These are phyloP conservation scores for Cicer judaicum DNA, from an alignment of 306 rosid genomes.

Conservation along the genomic window DNA sequence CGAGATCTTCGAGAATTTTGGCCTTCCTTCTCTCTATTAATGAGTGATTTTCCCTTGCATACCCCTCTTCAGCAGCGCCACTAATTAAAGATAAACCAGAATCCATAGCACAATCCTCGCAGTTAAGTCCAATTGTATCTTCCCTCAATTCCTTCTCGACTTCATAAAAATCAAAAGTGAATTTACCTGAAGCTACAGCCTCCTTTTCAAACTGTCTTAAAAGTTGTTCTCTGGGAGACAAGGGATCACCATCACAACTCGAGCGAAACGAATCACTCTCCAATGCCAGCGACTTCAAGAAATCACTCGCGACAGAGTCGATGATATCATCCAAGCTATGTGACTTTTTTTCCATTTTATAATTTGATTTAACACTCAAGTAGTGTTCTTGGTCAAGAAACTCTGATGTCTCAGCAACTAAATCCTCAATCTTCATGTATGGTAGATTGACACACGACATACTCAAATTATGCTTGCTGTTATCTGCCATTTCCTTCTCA, in stretches of 20 bases:
- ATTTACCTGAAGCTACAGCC: conserved; percentile 54
- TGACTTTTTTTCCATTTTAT: conserved; percentile 52
- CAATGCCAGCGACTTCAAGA: conserved; percentile 60
- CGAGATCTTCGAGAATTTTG: conserved; percentile 71
- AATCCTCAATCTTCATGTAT: conserved; percentile 44
- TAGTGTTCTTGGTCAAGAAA: conserved; percentile 41
- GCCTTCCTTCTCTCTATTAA: conserved; percentile 64
- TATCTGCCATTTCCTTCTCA: conserved; percentile 38
- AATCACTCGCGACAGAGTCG: conserved; percentile 73
- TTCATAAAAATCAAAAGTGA: conserved; percentile 49
- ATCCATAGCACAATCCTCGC: conserved; percentile 41
- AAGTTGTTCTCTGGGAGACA: conserved; percentile 80
- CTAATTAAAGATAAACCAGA: conserved; percentile 62
- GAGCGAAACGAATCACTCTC: conserved; percentile 53
- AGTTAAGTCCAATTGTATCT: conserved; percentile 29
- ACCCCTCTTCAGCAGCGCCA: conserved; percentile 67
- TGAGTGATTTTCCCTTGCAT: conserved; percentile 53
- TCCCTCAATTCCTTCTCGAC: conserved; percentile 51
- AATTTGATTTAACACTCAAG: conserved; percentile 45
- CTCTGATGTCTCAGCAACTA: conserved; percentile 42
- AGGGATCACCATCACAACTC: conserved; percentile 56
- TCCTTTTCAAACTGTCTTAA: conserved; percentile 77
- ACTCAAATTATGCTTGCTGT: conserved; percentile 41
- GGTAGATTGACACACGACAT: conserved; percentile 43
- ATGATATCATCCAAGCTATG: conserved; percentile 62